phyloP scores from a whole-genome alignment of 2,329 filamentous ascomycete species.

The Alternaria hordeiaustralica region DNA sequence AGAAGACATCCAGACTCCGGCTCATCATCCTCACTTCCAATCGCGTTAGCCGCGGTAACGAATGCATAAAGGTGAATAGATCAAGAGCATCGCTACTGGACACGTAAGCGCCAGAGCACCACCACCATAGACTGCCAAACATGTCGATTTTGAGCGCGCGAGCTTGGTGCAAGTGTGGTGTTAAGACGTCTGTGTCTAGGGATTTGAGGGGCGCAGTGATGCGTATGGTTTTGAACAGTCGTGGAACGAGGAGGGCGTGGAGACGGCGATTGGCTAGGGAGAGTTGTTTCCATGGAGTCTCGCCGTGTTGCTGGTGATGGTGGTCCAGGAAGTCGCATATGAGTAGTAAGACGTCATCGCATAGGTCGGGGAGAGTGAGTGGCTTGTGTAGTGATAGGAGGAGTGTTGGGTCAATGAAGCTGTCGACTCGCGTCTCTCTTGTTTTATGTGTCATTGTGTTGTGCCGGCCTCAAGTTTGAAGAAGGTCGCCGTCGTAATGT shows the following conservation, averaged over 20 bases:
- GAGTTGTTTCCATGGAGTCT: conserved; percentile 13
- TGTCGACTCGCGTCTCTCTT: background rate
- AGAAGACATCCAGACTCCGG: conserved; percentile 24
- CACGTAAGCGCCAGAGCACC: conserved; percentile 22
- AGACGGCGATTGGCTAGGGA: conserved; percentile 18
- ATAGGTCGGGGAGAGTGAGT: conserved; percentile 14
- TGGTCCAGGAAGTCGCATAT: conserved; percentile 18
- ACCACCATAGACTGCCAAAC: conserved; percentile 27
- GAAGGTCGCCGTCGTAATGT: background rate
- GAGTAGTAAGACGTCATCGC: conserved; percentile 23
- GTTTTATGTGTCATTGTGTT: background rate
- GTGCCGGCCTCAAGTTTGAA: background rate
- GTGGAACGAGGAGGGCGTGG: conserved; percentile 9
- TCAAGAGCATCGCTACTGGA: conserved; percentile 20
- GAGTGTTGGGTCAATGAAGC: background rate
- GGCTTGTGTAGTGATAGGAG: background rate
- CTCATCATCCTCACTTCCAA: conserved; percentile 27
- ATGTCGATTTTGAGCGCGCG: conserved; percentile 22
- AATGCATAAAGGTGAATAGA: conserved; percentile 13
- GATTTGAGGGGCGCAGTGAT: conserved; percentile 22
- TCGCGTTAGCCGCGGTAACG: conserved; percentile 7
- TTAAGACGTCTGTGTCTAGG: conserved; percentile 5
- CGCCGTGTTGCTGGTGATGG: background rate
- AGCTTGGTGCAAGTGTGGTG: conserved; percentile 1
- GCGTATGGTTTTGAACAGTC: conserved; percentile 18